Conservation (phyloP, 352 stramenopile genomes). For the Phytophthora sp. region DNA sequence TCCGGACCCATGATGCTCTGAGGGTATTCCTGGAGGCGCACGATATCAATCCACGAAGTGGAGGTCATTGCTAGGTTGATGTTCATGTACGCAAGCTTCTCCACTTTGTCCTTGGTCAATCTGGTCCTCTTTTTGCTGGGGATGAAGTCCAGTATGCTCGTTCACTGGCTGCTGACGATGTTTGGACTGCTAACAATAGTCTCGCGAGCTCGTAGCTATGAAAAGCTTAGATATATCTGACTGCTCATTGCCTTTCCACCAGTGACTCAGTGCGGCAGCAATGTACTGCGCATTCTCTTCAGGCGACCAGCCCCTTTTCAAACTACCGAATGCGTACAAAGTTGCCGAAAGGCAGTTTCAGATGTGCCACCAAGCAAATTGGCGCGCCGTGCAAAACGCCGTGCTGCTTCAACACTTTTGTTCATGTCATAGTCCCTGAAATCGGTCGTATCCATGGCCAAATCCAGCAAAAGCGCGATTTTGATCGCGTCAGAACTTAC, state of each 20-base stretch:
- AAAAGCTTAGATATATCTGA: neutral
- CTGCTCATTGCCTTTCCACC: conserved; percentile 4
- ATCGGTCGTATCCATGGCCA: conserved; percentile 5
- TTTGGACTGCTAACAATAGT: conserved; percentile 1
- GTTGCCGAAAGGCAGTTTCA: neutral
- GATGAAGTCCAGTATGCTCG: conserved; percentile 15
- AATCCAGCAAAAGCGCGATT: conserved; percentile 10
- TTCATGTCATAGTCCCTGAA: conserved; percentile 6
- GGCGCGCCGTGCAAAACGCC: neutral
- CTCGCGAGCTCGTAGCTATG: conserved; percentile 1
- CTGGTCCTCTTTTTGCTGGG: conserved; percentile 11
- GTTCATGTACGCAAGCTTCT: conserved; percentile 11
- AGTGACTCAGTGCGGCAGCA: conserved; percentile 1
- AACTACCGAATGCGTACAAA: conserved; percentile 6
- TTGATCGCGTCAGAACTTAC: conserved; percentile 11
- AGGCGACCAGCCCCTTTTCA: neutral
- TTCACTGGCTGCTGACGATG: conserved; percentile 7
- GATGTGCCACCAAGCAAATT: conserved; percentile 3
- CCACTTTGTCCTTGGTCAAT: conserved; percentile 4
- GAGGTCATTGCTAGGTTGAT: conserved; percentile 1
- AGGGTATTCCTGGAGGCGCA: neutral
- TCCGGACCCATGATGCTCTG: conserved; percentile 3
- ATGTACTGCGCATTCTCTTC: conserved; percentile 5
- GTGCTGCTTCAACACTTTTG: neutral
- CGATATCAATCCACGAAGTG: neutral